phyloP scores from a whole-genome alignment of 2,329 filamentous ascomycete species.

The Trichoderma koningiopsis region DNA sequence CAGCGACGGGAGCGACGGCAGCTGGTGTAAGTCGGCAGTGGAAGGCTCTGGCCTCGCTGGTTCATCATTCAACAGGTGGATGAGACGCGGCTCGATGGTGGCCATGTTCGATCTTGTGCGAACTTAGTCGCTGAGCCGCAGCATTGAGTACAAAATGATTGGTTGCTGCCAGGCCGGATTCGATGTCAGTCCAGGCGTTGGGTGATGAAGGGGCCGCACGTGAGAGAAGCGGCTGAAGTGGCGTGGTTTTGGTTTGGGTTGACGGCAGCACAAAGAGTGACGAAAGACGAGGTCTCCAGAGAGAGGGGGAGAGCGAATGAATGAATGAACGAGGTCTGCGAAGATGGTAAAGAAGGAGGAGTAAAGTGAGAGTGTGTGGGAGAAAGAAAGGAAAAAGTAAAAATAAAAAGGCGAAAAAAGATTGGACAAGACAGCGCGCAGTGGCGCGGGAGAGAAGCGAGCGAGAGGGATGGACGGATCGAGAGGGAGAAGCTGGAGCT shows the following conservation, averaged over 20 bases:
- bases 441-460: not conserved
- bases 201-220: not conserved
- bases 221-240: not conserved
- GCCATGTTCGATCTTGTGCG: slow-evolving; percentile 53
- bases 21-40: slow-evolving; percentile 38
- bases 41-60: slow-evolving; percentile 51
- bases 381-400: not conserved
- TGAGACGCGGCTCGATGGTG: slow-evolving; percentile 68
- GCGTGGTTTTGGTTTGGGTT: not conserved
- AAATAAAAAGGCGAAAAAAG: not conserved
- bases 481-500: not conserved
- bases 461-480: not conserved
- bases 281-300: not conserved
- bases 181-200: not conserved
- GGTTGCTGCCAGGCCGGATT: not conserved
- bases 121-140: slow-evolving; percentile 33
- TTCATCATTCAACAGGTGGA: slow-evolving; percentile 62
- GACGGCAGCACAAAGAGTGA: slow-evolving; percentile 3
- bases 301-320: not conserved
- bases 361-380: not conserved
- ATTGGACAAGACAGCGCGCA: not conserved
- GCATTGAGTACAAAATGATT: slow-evolving; percentile 32
- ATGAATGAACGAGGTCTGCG: not conserved
- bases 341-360: slow-evolving; percentile 24
- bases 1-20: slow-evolving; percentile 54